A percentile compares a stretch with the other conserved stretches of the same genome.
Conservation (phyloP, 352 stramenopile genomes). For the Aphanomyces cochlioides region DNA sequence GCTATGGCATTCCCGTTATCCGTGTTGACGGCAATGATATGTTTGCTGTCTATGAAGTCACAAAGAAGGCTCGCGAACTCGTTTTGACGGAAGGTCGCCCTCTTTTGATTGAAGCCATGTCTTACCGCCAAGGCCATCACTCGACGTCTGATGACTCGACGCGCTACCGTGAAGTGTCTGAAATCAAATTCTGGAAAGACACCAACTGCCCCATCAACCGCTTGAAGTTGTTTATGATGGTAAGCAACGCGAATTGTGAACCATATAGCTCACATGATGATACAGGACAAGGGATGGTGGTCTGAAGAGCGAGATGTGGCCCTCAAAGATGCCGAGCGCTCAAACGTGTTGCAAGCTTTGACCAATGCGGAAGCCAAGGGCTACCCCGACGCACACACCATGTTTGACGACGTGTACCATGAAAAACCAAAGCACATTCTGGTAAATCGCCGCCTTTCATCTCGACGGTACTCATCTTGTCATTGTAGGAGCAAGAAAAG, state of each 20-base stretch:
- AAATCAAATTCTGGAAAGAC: slow-evolving; percentile 92
- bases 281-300: slow-evolving; percentile 82
- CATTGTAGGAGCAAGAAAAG: slow-evolving; percentile 84
- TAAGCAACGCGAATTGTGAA: slow-evolving; percentile 35
- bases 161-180: slow-evolving; percentile 88
- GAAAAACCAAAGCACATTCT: slow-evolving; percentile 91
- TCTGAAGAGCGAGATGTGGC: slow-evolving; percentile 77
- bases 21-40: slow-evolving; percentile 98
- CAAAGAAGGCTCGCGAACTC: slow-evolving; percentile 84
- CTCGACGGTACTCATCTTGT: background rate
- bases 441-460: slow-evolving; percentile 36
- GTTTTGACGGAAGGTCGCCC: slow-evolving; percentile 87
- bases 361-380: slow-evolving; percentile 88
- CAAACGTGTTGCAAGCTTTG: slow-evolving; percentile 77
- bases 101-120: slow-evolving; percentile 98
- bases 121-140: slow-evolving; percentile 97
- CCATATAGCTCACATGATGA: slow-evolving; percentile 7
- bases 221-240: slow-evolving; percentile 88
- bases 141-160: slow-evolving; percentile 98
- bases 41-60: slow-evolving; percentile 93
- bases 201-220: slow-evolving; percentile 87
- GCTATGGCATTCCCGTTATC: slow-evolving; percentile 96
- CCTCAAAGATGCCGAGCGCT: slow-evolving; percentile 86
- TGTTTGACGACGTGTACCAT: slow-evolving; percentile 98
- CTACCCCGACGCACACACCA: slow-evolving; percentile 75